phyloP scores from a whole-genome alignment of 768 basidiomycete genomes.

The Ramaria rubella region DNA sequence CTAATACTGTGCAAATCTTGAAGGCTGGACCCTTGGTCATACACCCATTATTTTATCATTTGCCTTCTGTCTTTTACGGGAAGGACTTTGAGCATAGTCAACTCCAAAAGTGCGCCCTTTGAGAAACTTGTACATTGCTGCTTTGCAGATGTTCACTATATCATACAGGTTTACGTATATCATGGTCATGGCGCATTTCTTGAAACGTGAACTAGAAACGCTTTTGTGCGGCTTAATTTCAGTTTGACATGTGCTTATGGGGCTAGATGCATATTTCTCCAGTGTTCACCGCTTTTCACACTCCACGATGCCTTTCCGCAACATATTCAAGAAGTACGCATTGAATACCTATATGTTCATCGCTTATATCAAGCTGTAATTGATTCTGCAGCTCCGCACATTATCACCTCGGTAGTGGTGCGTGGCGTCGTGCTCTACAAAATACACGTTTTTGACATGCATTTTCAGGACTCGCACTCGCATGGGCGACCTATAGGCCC shows the following conservation, averaged over 20 bases:
- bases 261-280: neutral
- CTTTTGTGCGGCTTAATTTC: conserved; percentile 53
- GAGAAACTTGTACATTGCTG: neutral
- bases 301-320: conserved; percentile 82
- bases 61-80: conserved; percentile 66
- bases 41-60: conserved; percentile 78
- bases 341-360: neutral
- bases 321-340: conserved; percentile 85
- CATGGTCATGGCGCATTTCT: conserved; percentile 79
- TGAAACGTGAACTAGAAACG: conserved; percentile 90
- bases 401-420: conserved; percentile 77
- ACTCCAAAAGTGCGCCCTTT: conserved; percentile 58
- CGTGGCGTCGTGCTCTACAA: neutral
- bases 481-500: conserved; percentile 75
- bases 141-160: conserved; percentile 7
- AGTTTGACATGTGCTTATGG: neutral
- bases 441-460: neutral
- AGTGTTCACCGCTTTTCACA: conserved; percentile 95
- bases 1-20: no score
- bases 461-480: conserved; percentile 60
- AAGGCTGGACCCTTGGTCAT: conserved; percentile 71
- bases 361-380: neutral
- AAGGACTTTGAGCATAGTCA: conserved; percentile 61
- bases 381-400: conserved; percentile 69
- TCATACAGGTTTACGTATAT: conserved; percentile 54